Evolutionary conservation across 148 eudicot species (phyloP), one percentile per base, ranked within the genome.

Genomic region (Drosera capensis): DNA sequence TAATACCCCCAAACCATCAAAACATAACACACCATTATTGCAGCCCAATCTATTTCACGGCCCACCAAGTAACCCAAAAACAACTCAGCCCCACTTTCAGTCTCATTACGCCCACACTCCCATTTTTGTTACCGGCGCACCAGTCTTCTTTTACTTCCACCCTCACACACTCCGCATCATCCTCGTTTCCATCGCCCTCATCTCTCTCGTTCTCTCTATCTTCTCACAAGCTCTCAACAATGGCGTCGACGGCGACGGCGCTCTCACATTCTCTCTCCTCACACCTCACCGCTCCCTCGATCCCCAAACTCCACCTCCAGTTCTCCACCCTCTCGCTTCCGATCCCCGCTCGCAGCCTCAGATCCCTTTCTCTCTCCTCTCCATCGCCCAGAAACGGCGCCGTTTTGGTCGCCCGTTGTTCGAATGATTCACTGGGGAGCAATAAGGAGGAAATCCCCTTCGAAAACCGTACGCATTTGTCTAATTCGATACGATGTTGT

Each of bases 221-320:
- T n/a, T n/a, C 31, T 28, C 1, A 2, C 38, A 13, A 34, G n/a
- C 38, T 5, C 38, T 34, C 38, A 0, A 11, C 38, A 64, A 86
- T 86, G 93, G 93, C 92, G 60, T 75, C 87, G 14, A 12, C 72
- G 11, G 44, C 87, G 14, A 12, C 72, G 11, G 44, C 72, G 24
- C 54, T 75, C 36, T 71, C 85, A 7, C 72, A 65, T 40, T 51
- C 67, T 14, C 56, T 66, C 49, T 45, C 67, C 60, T 59, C 77
- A 19, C 20, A 65, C 22, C 22, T 70, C 71, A 59, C 36, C 42
- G 58, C 45, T 38, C 40, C 64, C 22, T 52, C 71, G 25, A 26
- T 51, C 58, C 46, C 22, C 16, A 46, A 17, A 45, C 3, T 34
- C 12, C 20, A 51, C 2, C 25, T 43, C 19, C 60, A n/a, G 1